Conservation (phyloP, 2,329 filamentous ascomycete genomes). For the Cladosporium sp. region DNA sequence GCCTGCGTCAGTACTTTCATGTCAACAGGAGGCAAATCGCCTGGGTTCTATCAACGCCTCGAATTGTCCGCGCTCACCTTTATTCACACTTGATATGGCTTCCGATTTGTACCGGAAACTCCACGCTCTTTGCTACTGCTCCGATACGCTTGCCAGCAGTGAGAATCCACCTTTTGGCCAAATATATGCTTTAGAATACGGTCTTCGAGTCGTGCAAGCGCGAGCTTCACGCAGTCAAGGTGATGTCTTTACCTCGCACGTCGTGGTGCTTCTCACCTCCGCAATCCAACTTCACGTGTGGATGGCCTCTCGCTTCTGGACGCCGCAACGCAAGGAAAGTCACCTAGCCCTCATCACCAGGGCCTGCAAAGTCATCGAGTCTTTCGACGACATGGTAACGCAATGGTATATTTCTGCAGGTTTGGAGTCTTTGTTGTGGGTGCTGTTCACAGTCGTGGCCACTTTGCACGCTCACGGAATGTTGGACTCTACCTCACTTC, state of each 20-base stretch:
- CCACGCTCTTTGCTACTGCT: constrained; percentile 9
- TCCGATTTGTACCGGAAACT: constrained; percentile 1
- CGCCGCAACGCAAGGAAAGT: constrained; percentile 1
- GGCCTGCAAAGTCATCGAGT: constrained; percentile 1
- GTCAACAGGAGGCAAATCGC: constrained; percentile 2
- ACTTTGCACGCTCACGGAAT: background rate
- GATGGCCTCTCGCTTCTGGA: constrained; percentile 11
- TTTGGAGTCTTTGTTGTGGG: constrained; percentile 1
- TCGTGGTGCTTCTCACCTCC: constrained; percentile 1
- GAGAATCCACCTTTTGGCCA: background rate
- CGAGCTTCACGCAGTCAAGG: background rate
- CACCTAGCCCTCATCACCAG: constrained; percentile 1
- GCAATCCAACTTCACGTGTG: constrained; percentile 10
- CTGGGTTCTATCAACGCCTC: constrained; percentile 3
- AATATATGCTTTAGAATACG: constrained; percentile 7
- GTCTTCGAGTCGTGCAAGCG: constrained; percentile 6
- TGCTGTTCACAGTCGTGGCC: constrained; percentile 1
- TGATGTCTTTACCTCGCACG: background rate
- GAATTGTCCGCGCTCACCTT: background rate
- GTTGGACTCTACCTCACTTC: background rate
- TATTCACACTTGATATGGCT: constrained; percentile 10
- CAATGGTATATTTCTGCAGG: constrained; percentile 10
- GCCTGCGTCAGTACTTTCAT: background rate
- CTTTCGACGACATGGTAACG: constrained; percentile 11
- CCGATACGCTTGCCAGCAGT: background rate